Percentiles rank a stretch among this genome's conserved stretches.
Evolutionary conservation across 2,329 filamentous ascomycete genomes (phyloP).

Genomic region (Trichoderma afroharzianum): DNA sequence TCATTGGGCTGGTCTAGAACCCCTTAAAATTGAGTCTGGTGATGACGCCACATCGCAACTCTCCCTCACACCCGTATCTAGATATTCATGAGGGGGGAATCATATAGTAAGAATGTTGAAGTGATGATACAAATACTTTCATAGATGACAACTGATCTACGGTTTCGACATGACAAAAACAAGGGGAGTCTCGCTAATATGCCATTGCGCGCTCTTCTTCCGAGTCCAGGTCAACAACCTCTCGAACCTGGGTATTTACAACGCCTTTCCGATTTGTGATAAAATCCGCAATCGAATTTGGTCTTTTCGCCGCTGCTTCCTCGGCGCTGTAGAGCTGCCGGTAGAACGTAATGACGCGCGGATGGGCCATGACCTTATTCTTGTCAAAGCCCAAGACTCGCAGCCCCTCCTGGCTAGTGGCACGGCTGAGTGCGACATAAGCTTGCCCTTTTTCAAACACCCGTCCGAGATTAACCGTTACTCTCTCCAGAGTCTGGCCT

Average conservation of each 20-base stretch:
- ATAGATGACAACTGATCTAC: not conserved
- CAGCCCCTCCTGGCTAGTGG: constrained; percentile 79
- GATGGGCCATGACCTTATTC: constrained; percentile 89
- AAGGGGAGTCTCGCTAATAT: constrained; percentile 35
- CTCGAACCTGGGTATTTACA: constrained; percentile 3
- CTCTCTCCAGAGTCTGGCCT: constrained; percentile 86
- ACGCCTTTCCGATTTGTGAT: constrained; percentile 34
- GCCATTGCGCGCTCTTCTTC: constrained; percentile 46
- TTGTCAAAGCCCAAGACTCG: constrained; percentile 88
- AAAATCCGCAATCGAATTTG: constrained; percentile 39
- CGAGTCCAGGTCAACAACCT: constrained; percentile 41
- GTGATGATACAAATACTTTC: constrained; percentile 8
- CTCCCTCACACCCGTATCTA: not conserved
- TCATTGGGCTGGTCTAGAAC: not conserved
- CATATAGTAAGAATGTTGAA: not conserved
- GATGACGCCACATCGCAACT: not conserved
- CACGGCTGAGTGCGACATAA: constrained; percentile 92
- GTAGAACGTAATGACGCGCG: constrained; percentile 82
- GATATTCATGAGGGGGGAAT: constrained; percentile 5
- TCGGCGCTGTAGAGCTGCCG: constrained; percentile 73
- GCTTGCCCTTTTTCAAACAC: constrained; percentile 98
- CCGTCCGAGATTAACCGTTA: constrained; percentile 87
- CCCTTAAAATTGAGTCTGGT: not conserved
- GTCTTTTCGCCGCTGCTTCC: constrained; percentile 38
- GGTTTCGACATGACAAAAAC: constrained; percentile 33